A percentile compares a stretch with the other conserved stretches of the same genome.
These are phyloP conservation scores for Cucurbita pepo DNA, from an alignment of 306 rosid genomes.

Conservation along the genomic window DNA sequence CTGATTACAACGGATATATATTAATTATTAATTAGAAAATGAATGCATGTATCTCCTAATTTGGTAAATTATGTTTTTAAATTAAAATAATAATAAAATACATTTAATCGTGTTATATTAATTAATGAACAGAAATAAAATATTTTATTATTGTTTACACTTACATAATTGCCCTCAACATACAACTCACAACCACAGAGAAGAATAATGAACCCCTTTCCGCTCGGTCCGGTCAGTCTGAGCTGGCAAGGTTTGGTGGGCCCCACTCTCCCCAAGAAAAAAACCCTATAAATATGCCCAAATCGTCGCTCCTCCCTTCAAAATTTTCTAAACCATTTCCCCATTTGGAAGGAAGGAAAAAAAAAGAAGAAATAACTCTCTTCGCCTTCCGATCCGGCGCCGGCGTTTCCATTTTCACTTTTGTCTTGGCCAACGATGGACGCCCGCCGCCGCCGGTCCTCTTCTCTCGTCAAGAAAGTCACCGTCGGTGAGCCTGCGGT, in stretches of 20 bases:
- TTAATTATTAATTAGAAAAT: neutral
- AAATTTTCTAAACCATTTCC: neutral
- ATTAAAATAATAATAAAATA: too few species aligned
- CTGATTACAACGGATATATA: too few species aligned
- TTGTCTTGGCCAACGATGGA: neutral
- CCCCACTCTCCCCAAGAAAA: neutral
- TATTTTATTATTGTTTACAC: neutral
- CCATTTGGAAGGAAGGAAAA: neutral
- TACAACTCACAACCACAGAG: neutral
- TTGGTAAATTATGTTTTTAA: neutral
- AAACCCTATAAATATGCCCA: neutral
- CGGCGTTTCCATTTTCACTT: neutral
- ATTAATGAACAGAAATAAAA: neutral
- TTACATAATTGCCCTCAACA: neutral
- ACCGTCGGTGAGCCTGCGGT: neutral
- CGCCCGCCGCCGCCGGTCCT: conserved; percentile 3
- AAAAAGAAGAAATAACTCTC: neutral
- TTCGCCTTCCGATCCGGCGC: neutral
- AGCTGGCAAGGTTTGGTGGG: neutral
- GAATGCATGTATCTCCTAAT: neutral
- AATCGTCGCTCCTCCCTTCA: neutral
- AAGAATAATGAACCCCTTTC: neutral
- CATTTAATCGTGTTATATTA: neutral
- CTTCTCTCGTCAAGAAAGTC: neutral
- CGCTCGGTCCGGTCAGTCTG: neutral